These are phyloP conservation scores for Phallus indusiatus DNA, from an alignment of 768 basidiomycete species.

Conservation along the genomic window DNA sequence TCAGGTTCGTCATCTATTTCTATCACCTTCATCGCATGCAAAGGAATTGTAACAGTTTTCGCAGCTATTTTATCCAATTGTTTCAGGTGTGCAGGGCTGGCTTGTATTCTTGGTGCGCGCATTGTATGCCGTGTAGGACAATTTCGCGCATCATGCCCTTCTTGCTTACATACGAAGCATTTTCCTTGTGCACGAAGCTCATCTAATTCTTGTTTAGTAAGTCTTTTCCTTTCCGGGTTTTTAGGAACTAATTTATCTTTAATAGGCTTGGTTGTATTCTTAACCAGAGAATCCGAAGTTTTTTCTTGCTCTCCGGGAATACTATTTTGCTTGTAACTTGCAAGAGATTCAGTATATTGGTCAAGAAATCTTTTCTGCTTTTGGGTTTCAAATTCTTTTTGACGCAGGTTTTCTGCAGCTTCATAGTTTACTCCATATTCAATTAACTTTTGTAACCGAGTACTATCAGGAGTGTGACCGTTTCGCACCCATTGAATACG, in stretches of 20 bases:
- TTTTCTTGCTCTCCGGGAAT: not conserved
- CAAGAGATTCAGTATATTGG: not conserved
- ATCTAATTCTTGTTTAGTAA: not conserved
- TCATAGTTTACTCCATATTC: not conserved
- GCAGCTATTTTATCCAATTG: not conserved
- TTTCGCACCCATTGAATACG: not conserved
- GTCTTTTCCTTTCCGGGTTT: not conserved
- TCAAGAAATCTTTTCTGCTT: not conserved
- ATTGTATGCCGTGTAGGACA: not conserved
- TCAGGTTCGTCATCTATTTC: no score
- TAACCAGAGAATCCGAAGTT: not conserved
- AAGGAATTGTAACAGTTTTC: not conserved
- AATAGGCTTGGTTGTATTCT: not conserved
- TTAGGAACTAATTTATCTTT: not conserved
- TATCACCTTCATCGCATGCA: no score
- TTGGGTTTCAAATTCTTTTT: not conserved
- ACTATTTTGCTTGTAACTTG: not conserved
- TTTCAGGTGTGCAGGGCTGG: not conserved
- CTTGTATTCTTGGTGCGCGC: not conserved
- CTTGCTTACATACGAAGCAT: not conserved
- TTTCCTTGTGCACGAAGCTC: not conserved
- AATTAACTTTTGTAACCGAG: not conserved
- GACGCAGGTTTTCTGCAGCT: not conserved
- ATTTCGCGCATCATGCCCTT: not conserved
- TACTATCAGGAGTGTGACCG: not conserved